phyloP scores from a whole-genome alignment of 768 basidiomycete species.

The Imleria badia region DNA sequence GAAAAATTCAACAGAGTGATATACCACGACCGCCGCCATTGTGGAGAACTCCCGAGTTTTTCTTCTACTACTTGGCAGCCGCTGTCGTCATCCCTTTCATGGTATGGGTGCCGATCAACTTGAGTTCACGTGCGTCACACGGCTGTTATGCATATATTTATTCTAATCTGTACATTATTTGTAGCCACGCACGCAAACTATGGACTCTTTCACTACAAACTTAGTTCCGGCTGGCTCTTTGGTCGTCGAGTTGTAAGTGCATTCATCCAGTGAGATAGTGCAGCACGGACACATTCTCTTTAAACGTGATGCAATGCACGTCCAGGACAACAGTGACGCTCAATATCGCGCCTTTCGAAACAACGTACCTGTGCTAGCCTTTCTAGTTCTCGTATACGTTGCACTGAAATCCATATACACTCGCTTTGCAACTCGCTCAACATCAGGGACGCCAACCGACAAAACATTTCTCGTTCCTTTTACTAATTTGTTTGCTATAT shows the following conservation, averaged over 20 bases:
- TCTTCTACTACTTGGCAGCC: conserved; percentile 65
- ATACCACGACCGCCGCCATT: conserved; percentile 42
- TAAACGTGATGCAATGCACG: neutral
- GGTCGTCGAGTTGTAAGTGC: conserved; percentile 72
- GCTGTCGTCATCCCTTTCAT: conserved; percentile 66
- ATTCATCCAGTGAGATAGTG: neutral
- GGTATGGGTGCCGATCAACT: conserved; percentile 67
- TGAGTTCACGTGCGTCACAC: conserved; percentile 68
- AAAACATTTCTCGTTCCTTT: conserved; percentile 51
- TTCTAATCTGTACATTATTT: neutral
- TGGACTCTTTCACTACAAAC: conserved; percentile 48
- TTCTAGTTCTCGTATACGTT: conserved; percentile 55
- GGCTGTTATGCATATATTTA: neutral
- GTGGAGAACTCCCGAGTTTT: conserved; percentile 84
- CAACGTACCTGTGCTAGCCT: conserved; percentile 64
- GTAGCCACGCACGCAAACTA: conserved; percentile 79
- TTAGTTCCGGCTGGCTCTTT: conserved; percentile 80
- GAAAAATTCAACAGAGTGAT: conserved; percentile 27
- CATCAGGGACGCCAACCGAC: conserved; percentile 27
- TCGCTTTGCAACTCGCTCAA: conserved; percentile 23
- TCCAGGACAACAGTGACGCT: conserved; percentile 86
- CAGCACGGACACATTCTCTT: neutral
- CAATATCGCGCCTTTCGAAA: conserved; percentile 89
- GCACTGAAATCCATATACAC: conserved; percentile 52
- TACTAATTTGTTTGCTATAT: conserved; percentile 56